Percentiles rank a stretch among this genome's conserved stretches.
Conservation (phyloP, 202 grass and related monocot species). For the Sporobolus alterniflorus region DNA sequence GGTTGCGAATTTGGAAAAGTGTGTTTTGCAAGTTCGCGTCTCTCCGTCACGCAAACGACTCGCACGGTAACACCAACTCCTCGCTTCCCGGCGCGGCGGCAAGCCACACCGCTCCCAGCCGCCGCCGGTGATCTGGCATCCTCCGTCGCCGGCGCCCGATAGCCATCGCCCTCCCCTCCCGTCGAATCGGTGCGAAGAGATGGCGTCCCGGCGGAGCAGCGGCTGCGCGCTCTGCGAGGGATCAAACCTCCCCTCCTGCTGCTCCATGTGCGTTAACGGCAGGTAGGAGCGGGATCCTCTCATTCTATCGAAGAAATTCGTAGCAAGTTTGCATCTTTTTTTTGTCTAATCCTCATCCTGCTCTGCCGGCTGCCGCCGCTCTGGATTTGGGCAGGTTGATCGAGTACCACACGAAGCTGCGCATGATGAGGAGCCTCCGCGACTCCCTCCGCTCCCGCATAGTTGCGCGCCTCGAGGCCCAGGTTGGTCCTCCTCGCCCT, state of each 20-base stretch:
- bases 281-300: conserved; percentile 37
- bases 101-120: not conserved
- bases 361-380: not conserved
- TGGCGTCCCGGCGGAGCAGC: conserved; percentile 52
- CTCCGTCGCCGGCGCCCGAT: not conserved
- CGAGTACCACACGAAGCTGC: conserved; percentile 58
- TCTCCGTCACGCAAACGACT: conserved; percentile 42
- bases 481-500: conserved; percentile 46
- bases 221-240: conserved; percentile 82
- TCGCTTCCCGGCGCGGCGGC: not conserved
- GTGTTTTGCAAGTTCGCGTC: too few species aligned
- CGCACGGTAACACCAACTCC: not conserved
- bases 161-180: not conserved
- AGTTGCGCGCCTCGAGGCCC: conserved; percentile 52
- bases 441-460: conserved; percentile 66
- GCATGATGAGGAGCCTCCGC: conserved; percentile 57
- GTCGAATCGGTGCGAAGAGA: conserved; percentile 28
- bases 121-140: not conserved
- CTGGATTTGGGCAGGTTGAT: conserved; percentile 59
- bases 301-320: not conserved
- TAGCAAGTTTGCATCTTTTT: conserved; percentile 1
- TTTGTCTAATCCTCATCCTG: not conserved
- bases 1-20: too few species aligned
- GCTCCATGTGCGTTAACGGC: conserved; percentile 74
- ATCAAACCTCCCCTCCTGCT: conserved; percentile 82